Evolutionary conservation across 768 basidiomycete species (phyloP).

Genomic region (Tephrocybe sp.): DNA sequence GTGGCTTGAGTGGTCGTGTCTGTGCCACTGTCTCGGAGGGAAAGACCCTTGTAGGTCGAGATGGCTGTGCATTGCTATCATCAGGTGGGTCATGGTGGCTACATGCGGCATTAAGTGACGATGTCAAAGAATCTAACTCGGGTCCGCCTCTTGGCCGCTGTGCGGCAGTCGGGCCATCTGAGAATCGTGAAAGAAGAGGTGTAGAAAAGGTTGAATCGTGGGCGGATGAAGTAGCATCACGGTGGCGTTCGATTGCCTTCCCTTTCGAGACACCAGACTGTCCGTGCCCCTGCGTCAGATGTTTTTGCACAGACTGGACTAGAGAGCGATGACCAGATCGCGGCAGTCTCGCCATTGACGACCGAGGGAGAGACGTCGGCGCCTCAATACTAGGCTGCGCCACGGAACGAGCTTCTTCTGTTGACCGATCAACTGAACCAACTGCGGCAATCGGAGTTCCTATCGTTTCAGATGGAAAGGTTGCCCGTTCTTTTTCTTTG

Average conservation of each 20-base stretch:
- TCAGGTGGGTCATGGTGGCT: constrained; percentile 2
- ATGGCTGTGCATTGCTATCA: neutral
- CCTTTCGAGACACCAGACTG: neutral
- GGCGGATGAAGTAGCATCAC: neutral
- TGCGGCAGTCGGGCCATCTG: constrained; percentile 13
- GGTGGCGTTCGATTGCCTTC: constrained; percentile 2
- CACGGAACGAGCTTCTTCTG: neutral
- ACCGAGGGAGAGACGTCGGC: neutral
- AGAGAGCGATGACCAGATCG: constrained; percentile 35
- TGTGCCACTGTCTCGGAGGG: constrained; percentile 28
- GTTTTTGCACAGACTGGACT: constrained; percentile 47
- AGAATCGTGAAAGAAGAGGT: constrained; percentile 27
- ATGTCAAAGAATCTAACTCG: constrained; percentile 1
- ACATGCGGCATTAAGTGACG: neutral
- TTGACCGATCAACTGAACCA: neutral
- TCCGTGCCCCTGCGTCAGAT: constrained; percentile 30
- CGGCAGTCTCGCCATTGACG: constrained; percentile 1
- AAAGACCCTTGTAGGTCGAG: constrained; percentile 6
- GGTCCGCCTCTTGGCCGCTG: neutral
- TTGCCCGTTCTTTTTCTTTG: constrained; percentile 12
- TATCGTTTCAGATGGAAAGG: neutral
- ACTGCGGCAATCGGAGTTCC: neutral
- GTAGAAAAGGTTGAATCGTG: constrained; percentile 1
- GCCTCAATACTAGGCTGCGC: neutral
- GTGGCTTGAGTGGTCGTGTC: constrained; percentile 25